phyloP scores from a whole-genome alignment of 768 basidiomycete genomes.

The Tricholoma sp. region DNA sequence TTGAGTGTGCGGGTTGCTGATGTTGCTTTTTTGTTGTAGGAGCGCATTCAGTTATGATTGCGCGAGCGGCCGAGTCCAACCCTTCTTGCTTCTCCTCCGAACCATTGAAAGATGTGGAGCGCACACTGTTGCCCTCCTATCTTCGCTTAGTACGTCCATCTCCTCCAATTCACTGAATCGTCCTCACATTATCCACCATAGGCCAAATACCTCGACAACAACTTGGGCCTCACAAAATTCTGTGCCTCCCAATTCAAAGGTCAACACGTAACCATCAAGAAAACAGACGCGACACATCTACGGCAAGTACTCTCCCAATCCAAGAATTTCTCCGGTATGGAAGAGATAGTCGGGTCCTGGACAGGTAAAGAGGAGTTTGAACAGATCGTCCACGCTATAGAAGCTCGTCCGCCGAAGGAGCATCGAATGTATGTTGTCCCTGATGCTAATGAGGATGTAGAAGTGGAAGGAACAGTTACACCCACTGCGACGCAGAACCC shows the following conservation, averaged over 20 bases:
- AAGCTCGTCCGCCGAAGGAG: constrained; percentile 35
- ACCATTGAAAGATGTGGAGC: constrained; percentile 65
- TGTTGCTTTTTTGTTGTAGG: constrained; percentile 36
- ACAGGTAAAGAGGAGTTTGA: constrained; percentile 59
- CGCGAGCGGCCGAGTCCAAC: constrained; percentile 90
- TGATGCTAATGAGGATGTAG: constrained; percentile 18
- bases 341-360: constrained; percentile 46
- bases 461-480: constrained; percentile 28
- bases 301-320: constrained; percentile 51
- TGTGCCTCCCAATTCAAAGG: constrained; percentile 81
- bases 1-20: neutral
- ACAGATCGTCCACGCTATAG: constrained; percentile 48
- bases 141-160: constrained; percentile 54
- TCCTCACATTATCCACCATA: constrained; percentile 21
- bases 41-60: constrained; percentile 93
- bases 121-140: constrained; percentile 66
- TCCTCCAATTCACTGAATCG: neutral
- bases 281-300: constrained; percentile 52
- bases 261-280: constrained; percentile 47
- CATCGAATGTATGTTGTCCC: constrained; percentile 28
- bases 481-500: constrained; percentile 53
- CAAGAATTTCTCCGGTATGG: constrained; percentile 56
- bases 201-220: constrained; percentile 72
- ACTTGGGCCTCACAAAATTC: constrained; percentile 85
- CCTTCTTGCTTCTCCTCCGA: constrained; percentile 77